Evolutionary conservation across 139 green algal genomes (phyloP).

Genomic region (Chlorella sp.): DNA sequence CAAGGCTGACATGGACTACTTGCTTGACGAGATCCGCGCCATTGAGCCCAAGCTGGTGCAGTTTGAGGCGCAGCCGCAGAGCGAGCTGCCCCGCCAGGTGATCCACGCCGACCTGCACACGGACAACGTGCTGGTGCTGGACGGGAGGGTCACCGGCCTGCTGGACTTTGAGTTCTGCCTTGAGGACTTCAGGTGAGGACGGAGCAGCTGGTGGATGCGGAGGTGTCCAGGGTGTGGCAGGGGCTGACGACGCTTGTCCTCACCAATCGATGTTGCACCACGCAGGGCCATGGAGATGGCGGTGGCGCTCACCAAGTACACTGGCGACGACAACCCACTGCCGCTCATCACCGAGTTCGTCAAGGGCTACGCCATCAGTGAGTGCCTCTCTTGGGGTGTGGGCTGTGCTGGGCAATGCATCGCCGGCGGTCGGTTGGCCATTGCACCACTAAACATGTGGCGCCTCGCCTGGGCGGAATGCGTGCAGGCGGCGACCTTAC

Average conservation of each 20-base stretch:
- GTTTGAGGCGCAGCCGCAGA: conserved; percentile 12
- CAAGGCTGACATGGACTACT: conserved; percentile 38
- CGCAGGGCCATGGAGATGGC: conserved; percentile 54
- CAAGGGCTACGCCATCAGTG: conserved; percentile 30
- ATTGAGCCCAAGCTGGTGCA: conserved; percentile 30
- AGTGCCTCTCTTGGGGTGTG: no score
- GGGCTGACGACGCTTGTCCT: no score
- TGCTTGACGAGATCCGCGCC: conserved; percentile 24
- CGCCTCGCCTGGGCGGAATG: no score
- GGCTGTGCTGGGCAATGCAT: no score
- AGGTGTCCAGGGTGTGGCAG: no score
- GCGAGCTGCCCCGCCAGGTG: conserved; percentile 5
- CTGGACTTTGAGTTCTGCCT: conserved; percentile 54
- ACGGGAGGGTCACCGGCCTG: conserved; percentile 26
- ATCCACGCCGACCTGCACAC: conserved; percentile 57
- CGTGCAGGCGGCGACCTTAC: conserved; percentile 27
- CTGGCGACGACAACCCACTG: conserved; percentile 39
- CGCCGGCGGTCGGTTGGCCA: no score
- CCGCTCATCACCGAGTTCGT: conserved; percentile 27
- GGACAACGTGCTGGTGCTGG: conserved; percentile 29
- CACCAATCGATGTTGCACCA: no score
- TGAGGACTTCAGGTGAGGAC: no score
- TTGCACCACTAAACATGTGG: no score
- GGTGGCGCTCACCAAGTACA: conserved; percentile 43
- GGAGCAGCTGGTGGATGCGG: no score